These are phyloP conservation scores for Pseudogymnoascus sp. DNA, from an alignment of 2,329 filamentous ascomycete species.

Conservation along the genomic window DNA sequence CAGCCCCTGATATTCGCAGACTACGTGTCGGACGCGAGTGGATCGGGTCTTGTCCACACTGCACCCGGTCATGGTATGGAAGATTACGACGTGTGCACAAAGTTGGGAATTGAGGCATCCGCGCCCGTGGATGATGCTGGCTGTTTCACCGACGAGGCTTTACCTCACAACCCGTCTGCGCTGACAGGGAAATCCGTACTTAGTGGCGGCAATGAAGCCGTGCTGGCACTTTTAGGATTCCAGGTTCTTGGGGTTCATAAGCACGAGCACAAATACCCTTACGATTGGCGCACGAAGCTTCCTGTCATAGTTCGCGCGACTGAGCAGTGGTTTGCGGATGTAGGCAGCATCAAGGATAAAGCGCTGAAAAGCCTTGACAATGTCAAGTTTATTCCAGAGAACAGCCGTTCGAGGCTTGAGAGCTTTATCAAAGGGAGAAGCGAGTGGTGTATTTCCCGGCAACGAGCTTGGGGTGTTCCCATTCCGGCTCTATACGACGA, in stretches of 20 bases:
- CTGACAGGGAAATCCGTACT: conserved; percentile 70
- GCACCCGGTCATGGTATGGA: conserved; percentile 96
- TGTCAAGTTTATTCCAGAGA: conserved; percentile 73
- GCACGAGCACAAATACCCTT: conserved; percentile 89
- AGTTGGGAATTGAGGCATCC: conserved; percentile 64
- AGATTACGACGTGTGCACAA: conserved; percentile 77
- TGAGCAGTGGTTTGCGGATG: conserved; percentile 96
- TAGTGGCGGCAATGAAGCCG: conserved; percentile 59
- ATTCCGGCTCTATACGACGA: conserved; percentile 84
- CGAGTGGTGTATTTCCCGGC: conserved; percentile 97
- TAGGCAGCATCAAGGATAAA: conserved; percentile 70
- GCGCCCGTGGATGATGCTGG: conserved; percentile 82
- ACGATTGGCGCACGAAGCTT: conserved; percentile 94
- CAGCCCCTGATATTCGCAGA: conserved; percentile 76
- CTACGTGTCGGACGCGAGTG: conserved; percentile 86
- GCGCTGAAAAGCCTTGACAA: conserved; percentile 63
- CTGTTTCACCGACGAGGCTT: conserved; percentile 71
- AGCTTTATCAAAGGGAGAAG: conserved; percentile 82
- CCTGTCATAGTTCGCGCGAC: conserved; percentile 89
- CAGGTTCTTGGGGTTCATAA: conserved; percentile 64
- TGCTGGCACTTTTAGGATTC: conserved; percentile 62
- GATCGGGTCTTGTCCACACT: conserved; percentile 88
- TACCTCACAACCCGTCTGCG: conserved; percentile 59
- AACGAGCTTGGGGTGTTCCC: conserved; percentile 92
- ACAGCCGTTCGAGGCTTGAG: conserved; percentile 67